A percentile compares a stretch with the other conserved stretches of the same genome.
Conservation (phyloP, 2,329 filamentous ascomycete species). For the Zymoseptoria ardabiliae region DNA sequence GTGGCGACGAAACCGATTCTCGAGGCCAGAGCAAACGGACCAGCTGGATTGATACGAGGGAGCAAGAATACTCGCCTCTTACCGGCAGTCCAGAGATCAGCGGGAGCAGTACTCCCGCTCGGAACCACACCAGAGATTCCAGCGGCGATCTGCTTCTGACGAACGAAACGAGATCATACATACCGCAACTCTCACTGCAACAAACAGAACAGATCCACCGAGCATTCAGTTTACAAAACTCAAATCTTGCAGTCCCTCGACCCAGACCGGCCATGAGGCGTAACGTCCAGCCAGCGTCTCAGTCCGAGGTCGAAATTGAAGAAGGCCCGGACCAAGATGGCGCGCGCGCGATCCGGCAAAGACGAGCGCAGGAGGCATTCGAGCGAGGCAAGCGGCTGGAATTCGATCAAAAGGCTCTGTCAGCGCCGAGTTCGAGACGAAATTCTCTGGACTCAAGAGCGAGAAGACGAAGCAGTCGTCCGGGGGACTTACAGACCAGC, state of each 20-base stretch:
- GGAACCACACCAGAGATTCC: slow-evolving; percentile 8
- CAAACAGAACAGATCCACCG: slow-evolving; percentile 25
- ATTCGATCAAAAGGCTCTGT: slow-evolving; percentile 22
- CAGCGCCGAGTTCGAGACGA: slow-evolving; percentile 25
- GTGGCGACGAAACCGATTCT: slow-evolving; percentile 11
- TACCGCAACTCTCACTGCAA: slow-evolving; percentile 26
- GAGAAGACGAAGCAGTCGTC: slow-evolving; percentile 3
- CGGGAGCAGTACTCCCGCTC: slow-evolving; percentile 14
- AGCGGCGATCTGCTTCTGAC: slow-evolving; percentile 15
- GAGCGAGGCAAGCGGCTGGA: slow-evolving; percentile 31
- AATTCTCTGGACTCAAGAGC: slow-evolving; percentile 18
- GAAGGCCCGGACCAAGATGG: slow-evolving; percentile 21
- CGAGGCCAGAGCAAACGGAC: slow-evolving; percentile 9
- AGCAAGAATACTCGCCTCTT: slow-evolving; percentile 9
- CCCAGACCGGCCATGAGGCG: slow-evolving; percentile 26
- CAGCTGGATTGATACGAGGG: slow-evolving; percentile 12
- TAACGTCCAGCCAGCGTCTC: slow-evolving; percentile 9
- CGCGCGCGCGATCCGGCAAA: slow-evolving; percentile 14
- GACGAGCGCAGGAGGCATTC: slow-evolving; percentile 26
- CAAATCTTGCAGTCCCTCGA: slow-evolving; percentile 16
- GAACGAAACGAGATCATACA: slow-evolving; percentile 18
- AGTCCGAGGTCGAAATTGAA: slow-evolving; percentile 12
- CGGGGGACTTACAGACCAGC: slow-evolving; percentile 8
- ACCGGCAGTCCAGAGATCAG: slow-evolving; percentile 12
- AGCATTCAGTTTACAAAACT: slow-evolving; percentile 16